These are phyloP conservation scores for Camellia lanceoleosa DNA, from an alignment of 148 eudicot species.

Conservation along the genomic window DNA sequence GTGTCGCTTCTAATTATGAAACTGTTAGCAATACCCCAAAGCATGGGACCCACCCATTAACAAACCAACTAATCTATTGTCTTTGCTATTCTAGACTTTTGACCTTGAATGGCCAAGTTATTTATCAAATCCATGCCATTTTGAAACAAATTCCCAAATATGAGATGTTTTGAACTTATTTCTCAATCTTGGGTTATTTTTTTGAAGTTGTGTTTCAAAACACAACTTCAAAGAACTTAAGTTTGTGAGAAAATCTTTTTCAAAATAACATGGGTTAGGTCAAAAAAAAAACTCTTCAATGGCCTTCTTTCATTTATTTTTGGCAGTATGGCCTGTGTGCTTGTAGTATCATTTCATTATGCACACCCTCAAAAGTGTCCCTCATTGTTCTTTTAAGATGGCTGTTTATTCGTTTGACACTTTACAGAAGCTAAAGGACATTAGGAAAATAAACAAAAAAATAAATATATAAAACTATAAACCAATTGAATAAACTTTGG, in stretches of 20 bases:
- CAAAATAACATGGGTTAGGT: no score
- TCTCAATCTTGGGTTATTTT: no score
- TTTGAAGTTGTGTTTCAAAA: no score
- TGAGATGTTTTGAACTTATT: no score
- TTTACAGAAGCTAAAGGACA: slow-evolving; percentile 15
- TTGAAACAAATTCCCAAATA: no score
- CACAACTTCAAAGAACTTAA: no score
- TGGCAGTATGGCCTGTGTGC: neutral
- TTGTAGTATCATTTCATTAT: neutral
- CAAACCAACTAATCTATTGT: neutral
- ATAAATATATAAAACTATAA: neutral
- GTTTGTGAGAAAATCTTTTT: no score
- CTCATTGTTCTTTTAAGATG: neutral
- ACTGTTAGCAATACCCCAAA: neutral
- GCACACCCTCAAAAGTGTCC: neutral
- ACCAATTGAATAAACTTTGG: neutral
- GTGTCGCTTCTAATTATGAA: neutral
- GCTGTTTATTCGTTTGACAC: slow-evolving; percentile 15
- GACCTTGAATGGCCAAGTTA: neutral
- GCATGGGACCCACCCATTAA: neutral
- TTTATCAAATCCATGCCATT: no score
- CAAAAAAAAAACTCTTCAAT: neutral
- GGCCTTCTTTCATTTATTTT: neutral
- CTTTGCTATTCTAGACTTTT: neutral
- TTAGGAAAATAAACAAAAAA: neutral